Percentiles rank a stretch among this genome's conserved stretches.
Evolutionary conservation across 2,329 filamentous ascomycete genomes (phyloP).

Genomic region (Stemphylium beticola): DNA sequence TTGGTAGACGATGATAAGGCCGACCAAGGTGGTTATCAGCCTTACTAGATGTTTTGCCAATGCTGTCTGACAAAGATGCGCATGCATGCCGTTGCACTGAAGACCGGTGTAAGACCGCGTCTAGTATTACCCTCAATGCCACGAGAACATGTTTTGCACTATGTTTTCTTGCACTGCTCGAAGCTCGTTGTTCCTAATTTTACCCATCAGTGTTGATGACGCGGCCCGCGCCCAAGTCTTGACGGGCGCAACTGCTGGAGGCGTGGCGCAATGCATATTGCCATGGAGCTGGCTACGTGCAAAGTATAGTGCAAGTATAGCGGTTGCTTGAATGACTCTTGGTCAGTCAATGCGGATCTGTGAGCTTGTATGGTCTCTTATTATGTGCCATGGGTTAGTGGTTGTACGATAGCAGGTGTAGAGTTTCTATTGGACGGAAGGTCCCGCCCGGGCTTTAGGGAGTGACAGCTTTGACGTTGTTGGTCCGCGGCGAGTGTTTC

Average conservation of each 20-base stretch:
- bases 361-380: not conserved
- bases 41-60: not conserved
- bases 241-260: not conserved
- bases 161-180: not conserved
- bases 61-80: not conserved
- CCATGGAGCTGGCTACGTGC: slow-evolving; percentile 4
- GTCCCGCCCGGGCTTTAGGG: slow-evolving; percentile 10
- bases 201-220: slow-evolving; percentile 2
- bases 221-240: slow-evolving; percentile 1
- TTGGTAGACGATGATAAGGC: slow-evolving; percentile 4
- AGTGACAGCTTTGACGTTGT: slow-evolving; percentile 25
- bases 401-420: slow-evolving; percentile 2
- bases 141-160: not conserved
- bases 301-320: not conserved
- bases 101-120: slow-evolving; percentile 7
- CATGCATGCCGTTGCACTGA: no score
- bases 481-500: slow-evolving; percentile 13
- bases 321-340: not conserved
- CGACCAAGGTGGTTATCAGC: slow-evolving; percentile 8
- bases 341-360: not conserved
- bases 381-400: slow-evolving; percentile 1
- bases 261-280: slow-evolving; percentile 10
- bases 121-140: not conserved
- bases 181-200: not conserved
- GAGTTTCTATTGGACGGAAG: slow-evolving; percentile 10